phyloP scores from a whole-genome alignment of 2,329 filamentous ascomycete species.

The Colletotrichum sp. region DNA sequence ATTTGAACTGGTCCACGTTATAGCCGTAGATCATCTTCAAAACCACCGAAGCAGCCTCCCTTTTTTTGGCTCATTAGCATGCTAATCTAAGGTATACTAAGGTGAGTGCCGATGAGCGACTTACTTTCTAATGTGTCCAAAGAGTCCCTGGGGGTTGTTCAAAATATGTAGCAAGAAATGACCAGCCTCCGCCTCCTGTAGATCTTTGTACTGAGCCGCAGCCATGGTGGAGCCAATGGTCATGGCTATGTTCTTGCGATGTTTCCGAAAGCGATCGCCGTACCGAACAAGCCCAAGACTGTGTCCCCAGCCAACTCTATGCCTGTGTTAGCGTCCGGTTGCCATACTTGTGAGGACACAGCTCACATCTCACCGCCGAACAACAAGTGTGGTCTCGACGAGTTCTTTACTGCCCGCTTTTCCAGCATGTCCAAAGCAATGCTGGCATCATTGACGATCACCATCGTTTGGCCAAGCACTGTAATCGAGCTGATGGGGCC shows the following conservation, averaged over 20 bases:
- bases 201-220: constrained; percentile 39
- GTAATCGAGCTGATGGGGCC: constrained; percentile 35
- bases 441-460: constrained; percentile 43
- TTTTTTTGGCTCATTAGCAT: background rate
- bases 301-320: constrained; percentile 37
- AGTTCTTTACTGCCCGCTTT: constrained; percentile 32
- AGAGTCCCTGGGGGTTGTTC: constrained; percentile 38
- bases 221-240: constrained; percentile 47
- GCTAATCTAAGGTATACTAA: rapidly evolving
- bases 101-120: constrained; percentile 6
- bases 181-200: constrained; percentile 49
- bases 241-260: constrained; percentile 48
- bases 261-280: constrained; percentile 38
- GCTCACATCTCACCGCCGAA: constrained; percentile 40
- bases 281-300: constrained; percentile 38
- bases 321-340: rapidly evolving
- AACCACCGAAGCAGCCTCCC: background rate
- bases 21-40: background rate
- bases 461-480: constrained; percentile 41
- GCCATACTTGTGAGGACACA: background rate
- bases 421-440: constrained; percentile 42
- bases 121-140: constrained; percentile 47
- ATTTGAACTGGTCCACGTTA: background rate
- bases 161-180: constrained; percentile 47
- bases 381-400: constrained; percentile 34